Evolutionary conservation across 495 filamentous ascomycete species (phyloP), one percentile per base, ranked within the genome.

Genomic region (Neurospora pannonica): DNA sequence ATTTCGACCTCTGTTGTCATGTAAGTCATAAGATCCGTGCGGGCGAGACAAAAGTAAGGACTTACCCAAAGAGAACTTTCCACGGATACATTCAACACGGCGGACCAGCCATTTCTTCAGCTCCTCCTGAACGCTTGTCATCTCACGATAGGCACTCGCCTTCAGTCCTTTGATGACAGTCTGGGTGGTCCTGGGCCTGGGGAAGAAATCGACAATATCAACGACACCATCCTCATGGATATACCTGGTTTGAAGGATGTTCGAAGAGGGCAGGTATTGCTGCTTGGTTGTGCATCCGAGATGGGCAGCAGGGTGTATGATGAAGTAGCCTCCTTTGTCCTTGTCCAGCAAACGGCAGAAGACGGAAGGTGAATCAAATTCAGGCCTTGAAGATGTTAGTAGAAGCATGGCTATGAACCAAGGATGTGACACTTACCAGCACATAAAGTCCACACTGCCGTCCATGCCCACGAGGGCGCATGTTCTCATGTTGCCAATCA

Each of bases 401-500:
- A 15, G 43, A 38, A 36, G 21, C 13, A 17, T 28, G 38, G 19
- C 40, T 69, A 24, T 13, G 13, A 71, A 17, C 17, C 46, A 36
- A 73, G 15, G n/a, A 19, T 1, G 38, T 67, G 8, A 43, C 60
- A 80, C 85, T 82, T 75, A 89, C 89, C 91, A 93, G 79, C 91
- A 93, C 90, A 93, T 92, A 76, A 88, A 92, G 80, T 93, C 91
- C 76, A 92, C 78, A 76, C 89, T 90, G 17, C 91, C 91, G 74
- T 90, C 89, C 78, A 91, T 90, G 78, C 89, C 90, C 39, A 92
- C 87, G 37, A 93, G 83, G 31, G 91, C 91, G 82, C 89, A 91
- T n/a, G 91, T 93, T 77, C 89, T 86, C 91, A 93, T 92, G 78
- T 93, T 92, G 17, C 91, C 91, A 78, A 93, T 91, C 74, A 93